A percentile compares a stretch with the other conserved stretches of the same genome.
These are phyloP conservation scores for Leccinellum albellum DNA, from an alignment of 768 basidiomycete genomes.

Conservation along the genomic window DNA sequence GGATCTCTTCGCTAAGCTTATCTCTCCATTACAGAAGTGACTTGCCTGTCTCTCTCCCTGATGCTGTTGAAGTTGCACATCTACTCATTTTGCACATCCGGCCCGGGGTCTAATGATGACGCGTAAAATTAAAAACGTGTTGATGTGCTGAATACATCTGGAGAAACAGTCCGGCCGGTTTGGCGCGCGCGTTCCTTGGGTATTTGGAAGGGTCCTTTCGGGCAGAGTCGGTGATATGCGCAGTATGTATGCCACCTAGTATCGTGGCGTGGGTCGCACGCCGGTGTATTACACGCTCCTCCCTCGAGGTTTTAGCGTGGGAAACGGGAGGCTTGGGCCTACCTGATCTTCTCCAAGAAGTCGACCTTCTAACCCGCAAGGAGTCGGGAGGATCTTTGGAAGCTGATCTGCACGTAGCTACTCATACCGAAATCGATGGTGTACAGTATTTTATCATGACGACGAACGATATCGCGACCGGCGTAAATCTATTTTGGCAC, in stretches of 20 bases:
- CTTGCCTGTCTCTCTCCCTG: too few relatives aligned
- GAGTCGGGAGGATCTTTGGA: neutral
- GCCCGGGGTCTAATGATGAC: neutral
- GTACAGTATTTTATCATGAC: neutral
- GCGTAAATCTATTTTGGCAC: slow-evolving; percentile 8
- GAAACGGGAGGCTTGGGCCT: neutral
- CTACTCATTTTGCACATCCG: neutral
- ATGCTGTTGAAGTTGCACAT: too few relatives aligned
- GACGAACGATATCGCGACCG: neutral
- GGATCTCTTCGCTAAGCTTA: too few relatives aligned
- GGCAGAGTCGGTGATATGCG: neutral
- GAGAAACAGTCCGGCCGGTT: neutral
- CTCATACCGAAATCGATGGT: neutral
- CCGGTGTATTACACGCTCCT: neutral
- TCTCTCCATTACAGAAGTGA: too few relatives aligned
- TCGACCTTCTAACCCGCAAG: neutral
- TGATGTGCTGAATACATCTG: neutral
- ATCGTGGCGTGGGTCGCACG: neutral
- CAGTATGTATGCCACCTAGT: neutral
- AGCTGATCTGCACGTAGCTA: slow-evolving; percentile 6
- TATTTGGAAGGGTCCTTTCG: neutral
- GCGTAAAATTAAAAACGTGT: neutral
- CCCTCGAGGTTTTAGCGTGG: neutral
- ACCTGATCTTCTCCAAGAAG: neutral
- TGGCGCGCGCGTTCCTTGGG: neutral